Base-by-base conservation (phyloP, 1,284 basidiomycete species). In the Volvariella surrecta region DNA sequence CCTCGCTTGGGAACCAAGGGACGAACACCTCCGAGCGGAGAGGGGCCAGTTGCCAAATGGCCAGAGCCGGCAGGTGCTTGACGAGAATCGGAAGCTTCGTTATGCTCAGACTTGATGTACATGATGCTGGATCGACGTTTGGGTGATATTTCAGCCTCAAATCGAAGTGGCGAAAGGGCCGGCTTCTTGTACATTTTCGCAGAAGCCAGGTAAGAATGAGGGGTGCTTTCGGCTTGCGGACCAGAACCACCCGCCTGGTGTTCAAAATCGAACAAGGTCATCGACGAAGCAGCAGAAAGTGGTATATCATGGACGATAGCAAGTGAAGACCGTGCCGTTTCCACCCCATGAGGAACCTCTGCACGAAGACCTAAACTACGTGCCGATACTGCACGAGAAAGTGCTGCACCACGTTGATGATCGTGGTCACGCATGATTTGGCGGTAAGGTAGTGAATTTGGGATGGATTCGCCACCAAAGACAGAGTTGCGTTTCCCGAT, bases 91-190 rank as follows among this genome's bases (percentile, higher is more conserved):
- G 24, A 28, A 43, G 31, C 46, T 16, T 17, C 47, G 50, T 67
- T 60, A 54, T 74, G 66, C 50, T 73, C 68, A 44, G 79, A 78
- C 61, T 70, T 75, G 54, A 79, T 74, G 62, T 82, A 80, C 47
- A 71, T 61, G 59, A 82, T 76, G 53, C 74, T 78, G 44, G 79
- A 77, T 50, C 72, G 72, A 50, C 67, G 63, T 45, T 52, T 54
- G 8, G 56, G 48, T 30, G 59, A 62, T 28, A 54, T 54, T 35
- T 55, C 57, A 39, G 52, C 60, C 41, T 46, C 43, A 19, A 15
- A 45, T 21, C 44, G 31, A 22, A 54, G 39, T 15, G 62, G 61
- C 53, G 67, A 59, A 17, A 62, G 62, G 7, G 60, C 55, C 10
- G 51, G 60, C 48, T 50, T 56, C 39, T 62, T 50, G 50, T 66